Base-by-base conservation (phyloP, 2,329 filamentous ascomycete genomes). In the Trichoderma citrinoviride region DNA sequence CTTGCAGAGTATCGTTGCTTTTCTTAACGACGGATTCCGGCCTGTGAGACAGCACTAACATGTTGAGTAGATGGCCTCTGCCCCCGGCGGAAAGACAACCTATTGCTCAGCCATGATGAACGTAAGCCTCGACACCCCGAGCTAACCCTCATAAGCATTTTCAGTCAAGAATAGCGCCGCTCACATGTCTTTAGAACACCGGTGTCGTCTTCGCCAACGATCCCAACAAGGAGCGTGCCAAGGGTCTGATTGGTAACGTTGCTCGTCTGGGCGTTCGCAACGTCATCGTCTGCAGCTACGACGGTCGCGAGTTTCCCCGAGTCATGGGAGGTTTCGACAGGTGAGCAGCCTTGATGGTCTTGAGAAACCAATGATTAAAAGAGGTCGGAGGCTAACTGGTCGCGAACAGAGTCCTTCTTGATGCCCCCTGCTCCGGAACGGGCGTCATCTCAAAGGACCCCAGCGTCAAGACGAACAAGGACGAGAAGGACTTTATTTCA, bases 381-480 rank as follows among this genome's bases (percentile, higher is more conserved):
- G n/a, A 8, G 15, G 2, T 7, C 2, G 40, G 61, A 49, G 12
- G 12, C 62, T 64, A 19, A 65, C 40, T 1, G 1, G 14, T 17
- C 1, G 5, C n/a, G 4, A 23, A 46, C 7, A 65, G 65, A 68
- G 92, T 99, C 6, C 81, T 98, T 52, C 90, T 98, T 65, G 93
- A 99, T 79, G 93, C 93, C 1, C 95, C 95, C 5, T 98, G 95
- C 81, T 96, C 93, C 3, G 94, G 95, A 71, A 99, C 95, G 0
- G 95, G 95, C 72, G 95, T 99, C 74, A 99, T 99, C 70, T 90
- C 93, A 68, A 99, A 99, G 81, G 95, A 99, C 78, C 87, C 94
- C 37, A 92, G 90, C 69, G 93, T 99, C 71, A 99, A 99, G 85
- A 98, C 94, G 25, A 98, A 97, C 83, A 98, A 98, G 83, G 96